Evolutionary conservation across 192 early-diverging fungal genomes (phyloP).

Genomic region (Podila epicladia): DNA sequence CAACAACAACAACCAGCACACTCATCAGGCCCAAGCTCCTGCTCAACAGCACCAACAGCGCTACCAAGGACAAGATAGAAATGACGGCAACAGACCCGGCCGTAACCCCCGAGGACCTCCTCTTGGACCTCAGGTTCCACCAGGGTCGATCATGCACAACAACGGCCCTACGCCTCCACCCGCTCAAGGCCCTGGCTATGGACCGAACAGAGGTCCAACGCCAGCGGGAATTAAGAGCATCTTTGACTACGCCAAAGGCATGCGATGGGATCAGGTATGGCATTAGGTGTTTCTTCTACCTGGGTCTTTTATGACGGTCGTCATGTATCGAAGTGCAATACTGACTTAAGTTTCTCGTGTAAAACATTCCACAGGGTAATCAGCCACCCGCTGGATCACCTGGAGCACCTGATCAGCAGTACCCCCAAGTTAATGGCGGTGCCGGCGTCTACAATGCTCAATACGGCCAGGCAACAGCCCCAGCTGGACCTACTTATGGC

Average conservation of each 20-base stretch:
- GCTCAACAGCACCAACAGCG: conserved; percentile 5
- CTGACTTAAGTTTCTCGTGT: too few relatives aligned
- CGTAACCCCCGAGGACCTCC: conserved; percentile 32
- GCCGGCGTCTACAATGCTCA: conserved; percentile 11
- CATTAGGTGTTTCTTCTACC: not conserved
- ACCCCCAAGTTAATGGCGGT: not conserved
- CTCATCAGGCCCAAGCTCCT: not conserved
- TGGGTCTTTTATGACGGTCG: too few relatives aligned
- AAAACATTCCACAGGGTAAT: conserved; percentile 12
- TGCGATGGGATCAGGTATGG: conserved; percentile 45
- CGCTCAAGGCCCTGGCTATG: conserved; percentile 3
- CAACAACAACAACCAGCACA: not conserved
- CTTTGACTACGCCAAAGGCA: conserved; percentile 49
- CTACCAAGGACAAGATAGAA: not conserved
- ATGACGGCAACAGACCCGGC: not conserved
- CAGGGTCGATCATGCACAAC: conserved; percentile 28
- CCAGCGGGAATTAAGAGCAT: conserved; percentile 35
- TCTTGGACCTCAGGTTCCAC: conserved; percentile 5
- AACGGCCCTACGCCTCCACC: conserved; percentile 14
- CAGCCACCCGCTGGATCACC: conserved; percentile 27
- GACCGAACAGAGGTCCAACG: conserved; percentile 1
- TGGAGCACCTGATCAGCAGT: conserved; percentile 5
- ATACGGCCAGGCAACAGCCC: conserved; percentile 1
- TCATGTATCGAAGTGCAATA: not conserved
- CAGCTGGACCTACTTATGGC: conserved; percentile 17